Percentiles rank a stretch among this genome's conserved stretches.
phyloP scores from a whole-genome alignment of 768 basidiomycete species.

The Tephrocybe sp. region DNA sequence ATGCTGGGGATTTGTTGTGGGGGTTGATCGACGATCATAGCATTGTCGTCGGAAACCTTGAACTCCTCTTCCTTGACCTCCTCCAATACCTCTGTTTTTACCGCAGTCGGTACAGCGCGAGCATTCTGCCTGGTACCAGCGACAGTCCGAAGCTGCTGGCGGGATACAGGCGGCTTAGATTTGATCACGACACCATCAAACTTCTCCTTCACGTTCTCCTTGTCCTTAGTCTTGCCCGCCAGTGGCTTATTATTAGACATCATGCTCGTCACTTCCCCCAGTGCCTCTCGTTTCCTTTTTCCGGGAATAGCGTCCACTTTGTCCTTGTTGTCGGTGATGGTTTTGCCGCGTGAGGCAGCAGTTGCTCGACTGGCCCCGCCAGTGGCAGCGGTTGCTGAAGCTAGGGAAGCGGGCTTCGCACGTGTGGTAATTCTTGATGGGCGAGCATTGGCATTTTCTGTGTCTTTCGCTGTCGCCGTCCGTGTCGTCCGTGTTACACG shows the following conservation, averaged over 20 bases:
- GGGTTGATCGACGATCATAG: constrained; percentile 50
- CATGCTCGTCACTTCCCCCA: constrained; percentile 65
- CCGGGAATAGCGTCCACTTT: constrained; percentile 50
- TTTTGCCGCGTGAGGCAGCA: constrained; percentile 51
- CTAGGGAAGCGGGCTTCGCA: constrained; percentile 52
- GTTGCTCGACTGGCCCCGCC: constrained; percentile 45
- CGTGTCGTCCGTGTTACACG: constrained; percentile 58
- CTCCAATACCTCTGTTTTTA: constrained; percentile 15
- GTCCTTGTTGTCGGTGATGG: constrained; percentile 30
- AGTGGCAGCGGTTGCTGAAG: constrained; percentile 34
- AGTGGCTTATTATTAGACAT: constrained; percentile 45
- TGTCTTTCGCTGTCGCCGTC: constrained; percentile 55
- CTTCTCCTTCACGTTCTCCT: constrained; percentile 49
- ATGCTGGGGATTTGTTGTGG: constrained; percentile 37
- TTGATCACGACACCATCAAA: constrained; percentile 67
- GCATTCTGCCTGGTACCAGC: constrained; percentile 40
- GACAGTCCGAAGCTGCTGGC: constrained; percentile 57
- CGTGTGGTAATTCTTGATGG: constrained; percentile 59
- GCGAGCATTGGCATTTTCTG: constrained; percentile 73
- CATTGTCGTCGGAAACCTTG: constrained; percentile 44
- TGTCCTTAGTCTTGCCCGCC: constrained; percentile 54
- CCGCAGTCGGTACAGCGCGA: constrained; percentile 23
- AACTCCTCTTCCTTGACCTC: constrained; percentile 29
- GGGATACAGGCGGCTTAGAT: constrained; percentile 39
- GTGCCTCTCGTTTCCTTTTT: constrained; percentile 79